Evolutionary conservation across 805 yeast genomes (phyloP).

Genomic region (Saccharomycodes ludwigii): DNA sequence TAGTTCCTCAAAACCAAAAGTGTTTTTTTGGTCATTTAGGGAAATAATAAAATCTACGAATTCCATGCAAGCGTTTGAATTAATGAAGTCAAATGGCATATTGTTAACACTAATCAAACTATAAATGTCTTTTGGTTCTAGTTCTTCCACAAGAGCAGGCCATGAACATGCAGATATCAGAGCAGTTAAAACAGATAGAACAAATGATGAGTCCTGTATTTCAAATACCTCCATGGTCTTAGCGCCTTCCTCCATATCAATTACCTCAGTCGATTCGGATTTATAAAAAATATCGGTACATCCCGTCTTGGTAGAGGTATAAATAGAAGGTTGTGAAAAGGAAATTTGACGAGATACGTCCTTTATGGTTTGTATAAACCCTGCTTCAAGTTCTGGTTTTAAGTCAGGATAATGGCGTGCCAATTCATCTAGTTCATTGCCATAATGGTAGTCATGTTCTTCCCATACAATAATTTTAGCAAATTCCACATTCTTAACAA

Average conservation of each 20-base stretch:
- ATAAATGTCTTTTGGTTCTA: too few species aligned
- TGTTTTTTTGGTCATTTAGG: too few species aligned
- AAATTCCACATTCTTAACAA: slow-evolving; percentile 35
- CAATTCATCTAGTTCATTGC: slow-evolving; percentile 63
- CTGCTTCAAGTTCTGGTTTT: slow-evolving; percentile 42
- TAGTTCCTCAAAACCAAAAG: too few species aligned
- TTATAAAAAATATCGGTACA: slow-evolving; percentile 30
- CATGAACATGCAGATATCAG: too few species aligned
- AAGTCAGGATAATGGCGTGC: slow-evolving; percentile 73
- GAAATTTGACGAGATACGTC: slow-evolving; percentile 30
- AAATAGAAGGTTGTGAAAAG: slow-evolving; percentile 33
- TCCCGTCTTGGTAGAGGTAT: slow-evolving; percentile 23
- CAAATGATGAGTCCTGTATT: too few species aligned
- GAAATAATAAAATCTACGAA: too few species aligned
- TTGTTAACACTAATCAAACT: too few species aligned
- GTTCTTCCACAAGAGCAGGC: too few species aligned
- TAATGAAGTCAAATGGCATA: too few species aligned
- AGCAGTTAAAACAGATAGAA: too few species aligned
- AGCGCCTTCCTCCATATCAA: slow-evolving; percentile 29
- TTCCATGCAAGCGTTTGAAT: too few species aligned
- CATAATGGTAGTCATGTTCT: slow-evolving; percentile 45
- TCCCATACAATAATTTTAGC: slow-evolving; percentile 43
- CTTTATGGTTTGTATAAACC: slow-evolving; percentile 33
- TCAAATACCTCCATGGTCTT: slow-evolving; percentile 42
- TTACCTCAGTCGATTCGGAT: slow-evolving; percentile 28